Conservation (phyloP, 1,139 yeast genomes). For the Geotrichum fermentans region DNA sequence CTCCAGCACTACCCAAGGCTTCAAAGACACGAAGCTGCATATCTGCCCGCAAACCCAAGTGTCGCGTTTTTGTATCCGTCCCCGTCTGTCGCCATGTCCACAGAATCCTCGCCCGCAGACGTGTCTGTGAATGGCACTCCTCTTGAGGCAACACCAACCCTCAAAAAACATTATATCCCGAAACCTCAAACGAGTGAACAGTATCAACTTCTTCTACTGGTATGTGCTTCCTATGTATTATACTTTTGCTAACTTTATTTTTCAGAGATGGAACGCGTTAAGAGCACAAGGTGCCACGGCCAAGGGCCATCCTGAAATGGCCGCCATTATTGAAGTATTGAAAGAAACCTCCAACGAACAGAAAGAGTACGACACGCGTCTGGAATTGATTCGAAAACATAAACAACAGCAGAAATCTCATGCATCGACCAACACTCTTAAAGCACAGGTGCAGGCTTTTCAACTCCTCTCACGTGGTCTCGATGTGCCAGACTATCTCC, state of each 20-base stretch:
- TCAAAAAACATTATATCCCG: conserved; percentile 20
- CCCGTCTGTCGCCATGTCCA: background rate
- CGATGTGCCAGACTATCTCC: conserved; percentile 56
- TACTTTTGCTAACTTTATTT: background rate
- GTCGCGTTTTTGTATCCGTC: background rate
- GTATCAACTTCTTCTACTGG: conserved; percentile 36
- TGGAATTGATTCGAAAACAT: conserved; percentile 29
- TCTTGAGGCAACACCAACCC: background rate
- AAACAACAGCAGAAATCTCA: conserved; percentile 6
- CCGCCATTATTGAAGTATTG: conserved; percentile 36
- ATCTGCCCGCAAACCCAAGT: background rate
- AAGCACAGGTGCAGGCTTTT: conserved; percentile 67
- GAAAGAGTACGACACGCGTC: conserved; percentile 37
- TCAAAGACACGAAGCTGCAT: too few relatives aligned
- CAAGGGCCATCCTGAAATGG: conserved; percentile 36
- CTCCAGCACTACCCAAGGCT: too few relatives aligned
- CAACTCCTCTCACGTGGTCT: conserved; percentile 73
- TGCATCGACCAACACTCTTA: conserved; percentile 50
- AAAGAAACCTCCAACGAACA: conserved; percentile 36
- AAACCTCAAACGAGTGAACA: conserved; percentile 37
- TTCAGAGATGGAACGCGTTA: conserved; percentile 41
- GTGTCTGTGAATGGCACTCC: conserved; percentile 1
- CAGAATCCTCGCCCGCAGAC: conserved; percentile 1
- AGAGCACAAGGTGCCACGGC: conserved; percentile 36
- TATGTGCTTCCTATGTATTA: conserved; percentile 21